A percentile compares a stretch with the other conserved stretches of the same genome.
These are phyloP conservation scores for Calonectria montana DNA, from an alignment of 2,329 filamentous ascomycete genomes.

Conservation along the genomic window DNA sequence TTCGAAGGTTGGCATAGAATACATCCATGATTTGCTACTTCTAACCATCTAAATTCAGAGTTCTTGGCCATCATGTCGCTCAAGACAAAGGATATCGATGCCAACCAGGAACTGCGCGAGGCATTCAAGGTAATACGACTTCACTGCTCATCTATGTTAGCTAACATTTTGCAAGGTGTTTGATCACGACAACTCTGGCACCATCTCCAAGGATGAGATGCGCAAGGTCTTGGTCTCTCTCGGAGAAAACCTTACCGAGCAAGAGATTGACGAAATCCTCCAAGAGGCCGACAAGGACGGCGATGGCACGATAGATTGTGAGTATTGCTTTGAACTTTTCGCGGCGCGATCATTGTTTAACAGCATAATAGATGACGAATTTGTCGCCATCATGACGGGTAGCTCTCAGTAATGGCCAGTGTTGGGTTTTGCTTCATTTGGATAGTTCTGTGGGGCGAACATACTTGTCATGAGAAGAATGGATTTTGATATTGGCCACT, in stretches of 20 bases:
- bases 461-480: neutral
- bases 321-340: constrained; percentile 43
- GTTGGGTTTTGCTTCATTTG: neutral
- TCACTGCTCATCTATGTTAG: neutral
- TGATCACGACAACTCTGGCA: constrained; percentile 91
- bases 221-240: constrained; percentile 94
- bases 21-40: neutral
- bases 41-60: constrained; percentile 65
- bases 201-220: constrained; percentile 88
- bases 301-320: constrained; percentile 89
- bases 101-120: constrained; percentile 89
- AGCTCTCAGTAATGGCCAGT: neutral
- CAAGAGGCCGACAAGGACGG: constrained; percentile 90
- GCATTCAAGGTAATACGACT: constrained; percentile 78
- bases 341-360: neutral
- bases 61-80: constrained; percentile 94
- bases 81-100: constrained; percentile 94
- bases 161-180: constrained; percentile 66
- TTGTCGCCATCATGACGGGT: neutral
- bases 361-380: neutral
- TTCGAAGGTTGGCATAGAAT: constrained; percentile 76
- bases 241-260: constrained; percentile 89
- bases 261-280: constrained; percentile 94
- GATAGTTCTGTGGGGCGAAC: neutral
- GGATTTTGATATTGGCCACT: neutral